A percentile compares a stretch with the other conserved stretches of the same genome.
These are phyloP conservation scores for Chrysanthemum seticuspe DNA, from an alignment of 129 eudicot genomes.

Conservation along the genomic window DNA sequence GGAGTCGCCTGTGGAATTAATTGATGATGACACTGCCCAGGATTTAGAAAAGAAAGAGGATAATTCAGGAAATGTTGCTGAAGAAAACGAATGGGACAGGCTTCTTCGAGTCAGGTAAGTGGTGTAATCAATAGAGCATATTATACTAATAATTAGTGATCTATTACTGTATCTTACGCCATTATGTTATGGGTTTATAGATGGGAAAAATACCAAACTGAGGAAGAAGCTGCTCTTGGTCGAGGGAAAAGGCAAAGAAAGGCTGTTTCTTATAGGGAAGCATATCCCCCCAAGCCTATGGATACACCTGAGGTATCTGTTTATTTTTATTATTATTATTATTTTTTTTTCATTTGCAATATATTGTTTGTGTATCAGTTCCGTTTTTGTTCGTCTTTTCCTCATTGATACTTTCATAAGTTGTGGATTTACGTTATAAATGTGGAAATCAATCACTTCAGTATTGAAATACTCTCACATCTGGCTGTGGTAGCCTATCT, in stretches of 20 bases:
- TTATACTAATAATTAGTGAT: neutral
- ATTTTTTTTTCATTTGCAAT: too few species aligned
- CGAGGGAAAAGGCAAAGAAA: slow-evolving; percentile 93
- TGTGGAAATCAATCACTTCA: too few species aligned
- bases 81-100: slow-evolving; percentile 99
- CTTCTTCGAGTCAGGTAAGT: slow-evolving; percentile 85
- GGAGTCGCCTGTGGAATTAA: slow-evolving; percentile 33
- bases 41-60: slow-evolving; percentile 61
- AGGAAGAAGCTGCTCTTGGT: slow-evolving; percentile 98
- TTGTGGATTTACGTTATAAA: too few species aligned
- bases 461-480: too few species aligned
- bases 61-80: slow-evolving; percentile 43
- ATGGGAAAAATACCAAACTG: slow-evolving; percentile 94
- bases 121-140: neutral
- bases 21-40: slow-evolving; percentile 42
- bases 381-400: too few species aligned
- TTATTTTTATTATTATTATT: too few species aligned
- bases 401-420: too few species aligned
- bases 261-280: slow-evolving; percentile 87
- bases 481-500: too few species aligned
- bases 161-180: neutral
- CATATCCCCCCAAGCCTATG: slow-evolving; percentile 52
- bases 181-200: slow-evolving; percentile 33
- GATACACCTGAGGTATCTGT: slow-evolving; percentile 60
- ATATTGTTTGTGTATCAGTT: too few species aligned